Evolutionary conservation across 2,329 filamentous ascomycete species (phyloP), one percentile per base, ranked within the genome.

Genomic region (Colletotrichum sp.): DNA sequence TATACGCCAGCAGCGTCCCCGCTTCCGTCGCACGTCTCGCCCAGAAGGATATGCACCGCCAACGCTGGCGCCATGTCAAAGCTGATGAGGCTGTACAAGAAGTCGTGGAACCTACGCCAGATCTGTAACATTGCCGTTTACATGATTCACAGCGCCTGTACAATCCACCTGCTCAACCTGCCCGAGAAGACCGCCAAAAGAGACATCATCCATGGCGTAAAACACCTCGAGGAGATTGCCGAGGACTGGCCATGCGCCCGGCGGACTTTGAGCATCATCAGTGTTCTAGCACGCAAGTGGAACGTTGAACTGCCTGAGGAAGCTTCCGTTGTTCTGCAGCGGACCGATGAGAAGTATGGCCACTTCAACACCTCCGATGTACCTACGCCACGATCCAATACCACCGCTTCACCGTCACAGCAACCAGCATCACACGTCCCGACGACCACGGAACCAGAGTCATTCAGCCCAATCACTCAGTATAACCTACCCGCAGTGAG

Each of bases 61-160:
- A 96, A 97, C 69, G 96, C 97, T 1, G 93, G 93, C 3, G 93
- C 93, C 78, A 97, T 99, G 71, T 98, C 96, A 0, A 99, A 98
- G 82, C 88, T 98, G n/a, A 93, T 98, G 86, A 93, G 97, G 1
- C 87, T 98, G 2, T 99, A 99, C 86, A 98, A 98, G 84, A 95
- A 96, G 79, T 93, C 93, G 2, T 98, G 98, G 84, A 95, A 96
- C 12, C 86, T 99, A 15, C 93, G 95, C 6, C 96, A 99, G 82
- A 98, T 99, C 38, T 98, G 95, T 86, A 99, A 99, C 81, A 95
- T 99, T 80, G 96, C 94, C 5, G 96, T 99, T 1, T 99, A 99
- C 84, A 98, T 99, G 85, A 90, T 94, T 0, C 96, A 99, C 83
- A 97, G 95, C 6, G 96, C 97, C 34, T 98, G 96, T 82, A 98